phyloP scores from a whole-genome alignment of 73 alveolate genomes.

The Paramecium primaurelia region DNA sequence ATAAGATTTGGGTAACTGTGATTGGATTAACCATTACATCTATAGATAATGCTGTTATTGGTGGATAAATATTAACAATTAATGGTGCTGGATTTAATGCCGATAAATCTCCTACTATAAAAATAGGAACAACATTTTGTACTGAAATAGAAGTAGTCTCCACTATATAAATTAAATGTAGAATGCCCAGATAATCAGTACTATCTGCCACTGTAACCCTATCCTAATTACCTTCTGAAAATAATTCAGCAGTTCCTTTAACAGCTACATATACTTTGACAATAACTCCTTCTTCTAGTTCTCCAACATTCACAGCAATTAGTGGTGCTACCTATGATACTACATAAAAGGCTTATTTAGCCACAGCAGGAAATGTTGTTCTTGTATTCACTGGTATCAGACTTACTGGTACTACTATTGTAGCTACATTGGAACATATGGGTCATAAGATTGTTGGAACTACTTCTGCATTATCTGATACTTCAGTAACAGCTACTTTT shows the following conservation, averaged over 20 bases:
- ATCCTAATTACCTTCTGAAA: not conserved
- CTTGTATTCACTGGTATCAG: constrained; percentile 51
- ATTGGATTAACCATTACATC: not conserved
- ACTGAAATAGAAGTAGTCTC: not conserved
- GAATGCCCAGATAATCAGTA: not conserved
- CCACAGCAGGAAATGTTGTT: constrained; percentile 63
- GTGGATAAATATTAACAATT: constrained; percentile 30
- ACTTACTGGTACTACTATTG: not conserved
- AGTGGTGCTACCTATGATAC: not conserved
- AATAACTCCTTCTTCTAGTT: not conserved
- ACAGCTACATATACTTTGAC: not conserved
- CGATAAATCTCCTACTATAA: not conserved
- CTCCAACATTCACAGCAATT: not conserved
- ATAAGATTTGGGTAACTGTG: constrained; percentile 29
- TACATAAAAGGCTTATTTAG: not conserved
- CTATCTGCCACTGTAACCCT: not conserved
- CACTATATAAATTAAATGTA: not conserved
- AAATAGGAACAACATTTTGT: not conserved
- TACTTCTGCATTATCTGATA: constrained; percentile 79
- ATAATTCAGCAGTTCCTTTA: not conserved
- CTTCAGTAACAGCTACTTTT: constrained; percentile 68
- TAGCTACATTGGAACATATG: not conserved
- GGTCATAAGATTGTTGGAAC: constrained; percentile 32
- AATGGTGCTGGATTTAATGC: constrained; percentile 5
- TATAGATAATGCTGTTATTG: not conserved